Base-by-base conservation (phyloP, 176 grass and related monocot genomes). In the Coix lacrymajobi region DNA sequence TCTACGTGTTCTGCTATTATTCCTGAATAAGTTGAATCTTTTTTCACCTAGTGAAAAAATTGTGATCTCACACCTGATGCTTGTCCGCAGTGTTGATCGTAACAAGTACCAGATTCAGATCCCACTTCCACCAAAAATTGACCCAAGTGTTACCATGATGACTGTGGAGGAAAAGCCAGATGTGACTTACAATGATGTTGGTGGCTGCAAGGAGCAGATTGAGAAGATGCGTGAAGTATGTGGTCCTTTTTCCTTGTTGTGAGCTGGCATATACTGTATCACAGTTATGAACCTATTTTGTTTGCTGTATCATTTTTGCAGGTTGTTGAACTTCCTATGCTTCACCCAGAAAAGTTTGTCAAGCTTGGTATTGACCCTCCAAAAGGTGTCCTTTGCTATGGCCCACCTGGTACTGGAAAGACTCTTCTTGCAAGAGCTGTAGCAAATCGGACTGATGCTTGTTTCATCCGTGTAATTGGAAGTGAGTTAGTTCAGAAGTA, bases 91-190 rank as follows among this genome's bases (percentile, higher is more conserved):
- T 62, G 95, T 97, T 70, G 95, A 97, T 46, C 87, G 95, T 22
- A 94, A 94, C 71, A 94, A 94, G 82, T 97, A 97, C 43, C 92
- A 97, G 84, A 97, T 94, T 34, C 95, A 97, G 62, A 97, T 97
- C 71, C 95, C 95, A 11, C 62, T 97, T 62, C 95, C 90, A 61
- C 92, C 94, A 7, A 97, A 97, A 81, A 94, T 97, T 83, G 94
- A 97, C 63, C 94, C 94, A 10, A 97, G 92, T 49, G 95, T 97
- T 75, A 97, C 95, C 24, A 97, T 97, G 95, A 97, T 97, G 95
- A 97, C 95, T 0, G 95, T 97, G 17, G 95, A 97, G 79, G 95
- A 94, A 81, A 97, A 97, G 66, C 95, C 95, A 22, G 95, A 97
- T 72, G 92, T 97, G 34, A 97, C 95, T 60, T 97, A 97, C 76